Percentiles rank a stretch among this genome's conserved stretches.
Evolutionary conservation across 257 asterid genomes (phyloP).

Genomic region (Nicotiana paniculata): DNA sequence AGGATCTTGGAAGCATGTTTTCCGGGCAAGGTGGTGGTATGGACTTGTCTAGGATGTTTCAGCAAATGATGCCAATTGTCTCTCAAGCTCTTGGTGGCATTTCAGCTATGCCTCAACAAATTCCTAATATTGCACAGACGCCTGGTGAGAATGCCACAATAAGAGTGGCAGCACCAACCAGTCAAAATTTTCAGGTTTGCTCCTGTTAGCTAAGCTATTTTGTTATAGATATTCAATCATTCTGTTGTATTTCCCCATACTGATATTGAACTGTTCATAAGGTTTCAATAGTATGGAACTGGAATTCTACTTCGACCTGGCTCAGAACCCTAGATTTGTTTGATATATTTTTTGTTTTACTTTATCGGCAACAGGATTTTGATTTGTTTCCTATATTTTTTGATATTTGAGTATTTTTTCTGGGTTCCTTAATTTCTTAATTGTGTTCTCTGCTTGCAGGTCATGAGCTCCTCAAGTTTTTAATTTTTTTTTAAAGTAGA

Average conservation of each 20-base stretch:
- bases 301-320: no score
- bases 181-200: slow-evolving; percentile 56
- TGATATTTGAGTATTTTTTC: no score
- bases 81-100: slow-evolving; percentile 76
- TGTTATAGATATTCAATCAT: neutral
- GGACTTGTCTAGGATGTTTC: slow-evolving; percentile 86
- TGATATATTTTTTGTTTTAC: neutral
- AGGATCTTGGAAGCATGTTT: slow-evolving; percentile 73
- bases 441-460: no score
- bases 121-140: slow-evolving; percentile 24
- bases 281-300: neutral
- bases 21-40: slow-evolving; percentile 60
- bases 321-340: neutral
- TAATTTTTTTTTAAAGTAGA: no score
- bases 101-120: slow-evolving; percentile 35
- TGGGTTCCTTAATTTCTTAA: no score
- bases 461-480: no score
- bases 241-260: neutral
- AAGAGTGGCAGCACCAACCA: slow-evolving; percentile 18
- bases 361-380: no score
- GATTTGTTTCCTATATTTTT: no score
- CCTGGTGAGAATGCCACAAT: slow-evolving; percentile 21
- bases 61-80: slow-evolving; percentile 97
- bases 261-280: neutral
- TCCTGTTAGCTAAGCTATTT: neutral